Evolutionary conservation across 2,329 filamentous ascomycete genomes (phyloP), one percentile per base, ranked within the genome.

Genomic region (Sclerotinia trifoliorum): DNA sequence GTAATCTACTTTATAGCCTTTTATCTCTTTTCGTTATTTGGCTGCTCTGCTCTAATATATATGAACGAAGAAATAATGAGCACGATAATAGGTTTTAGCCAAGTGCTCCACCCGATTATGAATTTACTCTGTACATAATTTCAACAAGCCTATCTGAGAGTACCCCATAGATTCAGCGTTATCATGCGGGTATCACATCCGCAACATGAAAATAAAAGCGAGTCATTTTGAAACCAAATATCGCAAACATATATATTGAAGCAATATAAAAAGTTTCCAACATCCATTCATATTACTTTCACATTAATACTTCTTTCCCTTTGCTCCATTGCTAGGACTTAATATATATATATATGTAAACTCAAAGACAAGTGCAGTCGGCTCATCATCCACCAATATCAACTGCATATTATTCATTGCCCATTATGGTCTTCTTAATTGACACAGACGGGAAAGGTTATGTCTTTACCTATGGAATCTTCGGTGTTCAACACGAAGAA

Each of bases 381-480:
- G 6, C 1, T 11, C 6, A 19, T 7, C 11, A 6, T 49, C 6
- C 21, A 61, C 21, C 19, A 39, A 8, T 11, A 39, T 35, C 15
- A 39, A 35, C 19, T 19, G 19, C 6, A 13, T 26, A n/a, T 19
- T 1, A 49, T 51, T 19, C 2, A 49, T 51, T n/a, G n/a, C 71
- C 32, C 49, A 70, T 32, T 19, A 71, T 72, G 71, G 71, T 70
- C n/a, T 71, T 68, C 44, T 63, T 72, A 10, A 24, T 68, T 54
- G 69, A 72, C 65, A 55, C 66, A 32, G 32, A 56, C 42, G 57
- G 32, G 13, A 61, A 68, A 8, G 69, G 69, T 10, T 68, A 69
- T 17, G n/a, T 70, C 49, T 68, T 72, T 32, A 68, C 66, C 17
- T 68, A 68, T 54, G 71, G 67, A 1, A 49, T 72, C 26, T 71